Base-by-base conservation (phyloP, 129 eudicot genomes). In the Lonicera japonica region DNA sequence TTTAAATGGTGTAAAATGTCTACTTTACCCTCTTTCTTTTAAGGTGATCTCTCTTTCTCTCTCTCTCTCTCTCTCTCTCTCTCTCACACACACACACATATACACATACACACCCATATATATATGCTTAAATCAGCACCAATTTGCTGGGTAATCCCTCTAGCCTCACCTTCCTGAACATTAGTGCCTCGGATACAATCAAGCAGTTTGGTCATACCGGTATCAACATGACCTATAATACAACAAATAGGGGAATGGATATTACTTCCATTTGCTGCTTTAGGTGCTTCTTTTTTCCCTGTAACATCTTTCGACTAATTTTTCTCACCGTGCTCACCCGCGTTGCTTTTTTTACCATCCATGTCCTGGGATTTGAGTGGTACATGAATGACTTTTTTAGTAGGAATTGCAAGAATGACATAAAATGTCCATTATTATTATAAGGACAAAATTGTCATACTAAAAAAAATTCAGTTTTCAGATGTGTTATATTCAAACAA, bases 81-180 rank as follows among this genome's bases (percentile, higher is more conserved):
- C n/a, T n/a, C n/a, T n/a, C n/a, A n/a, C n/a, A n/a, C n/a, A n/a
- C n/a, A n/a, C n/a, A n/a, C n/a, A n/a, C n/a, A n/a, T n/a, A n/a
- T n/a, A n/a, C n/a, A n/a, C n/a, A n/a, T n/a, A n/a, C n/a, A n/a
- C n/a, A n/a, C n/a, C n/a, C n/a, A n/a, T n/a, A n/a, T n/a, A n/a
- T n/a, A n/a, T n/a, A n/a, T n/a, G n/a, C n/a, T n/a, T n/a, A n/a
- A n/a, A n/a, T n/a, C n/a, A n/a, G 98, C 98, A 21, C 96, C 95
- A 64, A 91, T 91, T 78, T 91, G 98, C 73, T 91, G 98, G 0
- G 98, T 91, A 63, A 91, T 91, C 63, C 98, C 98, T 55, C 98
- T 95, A 63, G 98, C 98, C 77, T 91, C 98, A 52, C 98, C 98
- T 82, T 87, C 96, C 72, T 91, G 98, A 60, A 91, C 98, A 73